These are phyloP conservation scores for Cenchrus purpureus DNA, from an alignment of 176 grass and related monocot species.

Conservation along the genomic window DNA sequence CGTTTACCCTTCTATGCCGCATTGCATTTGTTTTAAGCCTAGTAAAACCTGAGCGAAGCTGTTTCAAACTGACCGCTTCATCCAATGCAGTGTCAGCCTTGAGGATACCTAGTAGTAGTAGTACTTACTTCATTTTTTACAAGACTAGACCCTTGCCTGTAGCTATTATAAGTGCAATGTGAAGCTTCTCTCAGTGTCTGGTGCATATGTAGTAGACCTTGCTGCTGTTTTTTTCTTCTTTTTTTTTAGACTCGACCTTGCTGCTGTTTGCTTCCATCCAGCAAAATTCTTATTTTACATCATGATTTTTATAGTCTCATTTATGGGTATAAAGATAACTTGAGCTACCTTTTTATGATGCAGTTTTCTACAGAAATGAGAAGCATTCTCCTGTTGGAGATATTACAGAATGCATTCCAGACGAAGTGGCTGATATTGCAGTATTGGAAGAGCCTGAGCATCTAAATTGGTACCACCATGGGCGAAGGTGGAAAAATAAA, in stretches of 20 bases:
- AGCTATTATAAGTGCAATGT: not conserved
- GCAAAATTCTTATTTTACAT: slow-evolving; percentile 11
- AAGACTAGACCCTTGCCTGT: slow-evolving; percentile 19
- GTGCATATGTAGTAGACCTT: not conserved
- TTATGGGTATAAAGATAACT: slow-evolving; percentile 3
- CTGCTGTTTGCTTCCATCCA: slow-evolving; percentile 8
- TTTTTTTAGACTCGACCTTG: not conserved
- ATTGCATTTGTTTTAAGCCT: not conserved
- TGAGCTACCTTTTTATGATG: not conserved
- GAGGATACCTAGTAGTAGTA: not conserved
- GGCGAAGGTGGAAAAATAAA: slow-evolving; percentile 86
- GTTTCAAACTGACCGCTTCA: not conserved
- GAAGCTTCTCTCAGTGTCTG: not conserved
- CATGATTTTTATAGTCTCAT: not conserved
- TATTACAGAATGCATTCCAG: slow-evolving; percentile 81
- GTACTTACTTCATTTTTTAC: not conserved
- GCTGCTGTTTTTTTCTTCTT: too few species aligned
- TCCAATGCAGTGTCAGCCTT: not conserved
- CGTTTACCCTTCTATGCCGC: not conserved
- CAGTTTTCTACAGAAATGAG: slow-evolving; percentile 95
- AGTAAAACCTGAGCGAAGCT: not conserved
- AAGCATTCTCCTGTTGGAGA: slow-evolving; percentile 92
- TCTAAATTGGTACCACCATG: slow-evolving; percentile 97
- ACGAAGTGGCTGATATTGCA: slow-evolving; percentile 86
- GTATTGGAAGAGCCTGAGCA: slow-evolving; percentile 97